Conservation (phyloP, 2,329 filamentous ascomycete genomes). For the Colletotrichum sp. region DNA sequence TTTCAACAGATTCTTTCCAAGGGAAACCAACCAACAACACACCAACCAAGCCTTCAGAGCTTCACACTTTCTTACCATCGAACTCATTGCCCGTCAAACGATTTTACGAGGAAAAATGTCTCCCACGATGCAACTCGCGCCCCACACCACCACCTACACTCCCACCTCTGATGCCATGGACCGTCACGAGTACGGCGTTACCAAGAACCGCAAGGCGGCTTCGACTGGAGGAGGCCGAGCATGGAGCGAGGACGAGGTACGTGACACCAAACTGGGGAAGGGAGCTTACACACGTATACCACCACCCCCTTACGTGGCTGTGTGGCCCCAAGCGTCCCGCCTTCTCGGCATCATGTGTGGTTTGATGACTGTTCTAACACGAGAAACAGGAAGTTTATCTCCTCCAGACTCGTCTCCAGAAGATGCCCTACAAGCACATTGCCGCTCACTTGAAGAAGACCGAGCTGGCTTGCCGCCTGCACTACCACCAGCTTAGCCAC, state of each 20-base stretch:
- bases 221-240: conserved; percentile 79
- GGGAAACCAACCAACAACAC: neutral
- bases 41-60: neutral
- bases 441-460: conserved; percentile 86
- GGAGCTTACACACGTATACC: neutral
- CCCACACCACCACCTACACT: conserved; percentile 50
- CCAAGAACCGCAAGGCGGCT: conserved; percentile 70
- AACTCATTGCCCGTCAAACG: conserved; percentile 29
- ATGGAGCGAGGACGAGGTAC: conserved; percentile 87
- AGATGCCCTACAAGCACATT: conserved; percentile 93
- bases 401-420: conserved; percentile 81
- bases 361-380: neutral
- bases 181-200: conserved; percentile 64
- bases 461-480: conserved; percentile 84
- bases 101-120: conserved; percentile 47
- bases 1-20: neutral
- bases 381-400: conserved; percentile 76
- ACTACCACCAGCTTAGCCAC: conserved; percentile 86
- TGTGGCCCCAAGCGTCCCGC: neutral
- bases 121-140: conserved; percentile 52
- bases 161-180: conserved; percentile 60
- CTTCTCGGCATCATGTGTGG: neutral
- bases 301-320: neutral
- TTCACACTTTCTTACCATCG: conserved; percentile 15
- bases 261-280: conserved; percentile 25